Evolutionary conservation across 1,284 basidiomycete species (phyloP).

Genomic region (Marasmius tenuissimus): DNA sequence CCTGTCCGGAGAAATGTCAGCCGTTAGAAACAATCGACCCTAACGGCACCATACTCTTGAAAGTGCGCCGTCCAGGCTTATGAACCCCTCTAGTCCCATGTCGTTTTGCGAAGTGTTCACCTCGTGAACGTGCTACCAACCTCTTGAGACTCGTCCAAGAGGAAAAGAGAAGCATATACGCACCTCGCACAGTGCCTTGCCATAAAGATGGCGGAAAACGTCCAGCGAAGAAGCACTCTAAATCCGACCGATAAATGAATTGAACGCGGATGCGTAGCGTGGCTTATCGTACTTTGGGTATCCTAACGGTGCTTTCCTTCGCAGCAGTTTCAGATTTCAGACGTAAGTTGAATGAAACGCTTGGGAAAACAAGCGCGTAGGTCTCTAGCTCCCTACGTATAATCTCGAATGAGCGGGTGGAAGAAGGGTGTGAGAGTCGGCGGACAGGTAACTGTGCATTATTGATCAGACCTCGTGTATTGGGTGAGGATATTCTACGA

Average conservation of each 20-base stretch:
- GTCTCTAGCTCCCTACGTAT: constrained; percentile 73
- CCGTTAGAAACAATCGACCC: constrained; percentile 11
- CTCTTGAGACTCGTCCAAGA: constrained; percentile 6
- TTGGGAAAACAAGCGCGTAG: constrained; percentile 70
- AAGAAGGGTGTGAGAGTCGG: constrained; percentile 62
- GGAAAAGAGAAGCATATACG: constrained; percentile 19
- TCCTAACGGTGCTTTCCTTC: constrained; percentile 49
- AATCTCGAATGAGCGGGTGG: constrained; percentile 57
- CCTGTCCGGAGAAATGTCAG: constrained; percentile 39
- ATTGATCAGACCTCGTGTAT: constrained; percentile 8
- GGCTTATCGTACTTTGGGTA: constrained; percentile 58
- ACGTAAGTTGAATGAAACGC: constrained; percentile 70
- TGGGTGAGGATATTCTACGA: constrained; percentile 11
- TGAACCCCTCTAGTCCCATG: constrained; percentile 72
- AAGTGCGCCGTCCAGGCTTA: constrained; percentile 72
- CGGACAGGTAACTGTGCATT: constrained; percentile 71
- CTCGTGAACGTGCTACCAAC: constrained; percentile 63
- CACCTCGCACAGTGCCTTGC: constrained; percentile 67
- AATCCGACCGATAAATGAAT: not conserved
- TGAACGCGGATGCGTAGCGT: constrained; percentile 12
- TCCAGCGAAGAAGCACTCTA: constrained; percentile 65
- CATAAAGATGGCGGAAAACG: constrained; percentile 68
- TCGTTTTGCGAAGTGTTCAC: constrained; percentile 51
- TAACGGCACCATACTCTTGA: constrained; percentile 55
- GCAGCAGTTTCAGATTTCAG: constrained; percentile 41